phyloP scores from a whole-genome alignment of 169 alveolate genomes.

The Eimeria necatrix region DNA sequence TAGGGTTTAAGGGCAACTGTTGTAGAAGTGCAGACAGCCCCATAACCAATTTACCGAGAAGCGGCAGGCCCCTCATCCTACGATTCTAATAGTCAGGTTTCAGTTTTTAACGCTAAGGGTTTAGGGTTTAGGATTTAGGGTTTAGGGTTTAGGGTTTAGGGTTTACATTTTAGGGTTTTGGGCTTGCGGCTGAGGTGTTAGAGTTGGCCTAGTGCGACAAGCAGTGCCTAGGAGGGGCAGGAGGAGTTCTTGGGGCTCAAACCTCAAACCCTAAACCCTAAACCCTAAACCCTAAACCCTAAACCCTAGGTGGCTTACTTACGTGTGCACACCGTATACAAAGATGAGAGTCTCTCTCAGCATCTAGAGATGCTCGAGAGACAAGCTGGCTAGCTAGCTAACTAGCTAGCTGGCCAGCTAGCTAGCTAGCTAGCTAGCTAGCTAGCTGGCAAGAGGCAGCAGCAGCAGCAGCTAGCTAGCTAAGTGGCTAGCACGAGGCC shows the following conservation, averaged over 20 bases:
- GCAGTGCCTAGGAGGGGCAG: neutral
- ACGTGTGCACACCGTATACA: neutral
- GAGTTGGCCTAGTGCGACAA: neutral
- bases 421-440: no score
- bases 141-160: constrained; percentile 32
- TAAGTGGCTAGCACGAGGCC: no score
- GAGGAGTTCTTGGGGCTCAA: neutral
- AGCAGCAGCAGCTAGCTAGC: neutral
- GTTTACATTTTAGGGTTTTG: neutral
- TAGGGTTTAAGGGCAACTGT: neutral
- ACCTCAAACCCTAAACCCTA: neutral
- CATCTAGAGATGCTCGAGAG: no score
- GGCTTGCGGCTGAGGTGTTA: neutral
- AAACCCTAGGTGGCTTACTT: neutral
- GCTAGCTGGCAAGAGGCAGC: neutral
- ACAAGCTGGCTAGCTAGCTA: no score
- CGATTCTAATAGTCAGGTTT: neutral
- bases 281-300: constrained; percentile 24
- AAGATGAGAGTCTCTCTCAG: no score
- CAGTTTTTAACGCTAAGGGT: constrained; percentile 1
- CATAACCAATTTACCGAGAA: neutral
- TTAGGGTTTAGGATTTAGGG: neutral
- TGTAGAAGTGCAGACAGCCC: neutral
- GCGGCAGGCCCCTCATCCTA: no score
- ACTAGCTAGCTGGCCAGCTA: no score